These are phyloP conservation scores for Kuraishia molischiana DNA, from an alignment of 805 yeast genomes.

Conservation along the genomic window DNA sequence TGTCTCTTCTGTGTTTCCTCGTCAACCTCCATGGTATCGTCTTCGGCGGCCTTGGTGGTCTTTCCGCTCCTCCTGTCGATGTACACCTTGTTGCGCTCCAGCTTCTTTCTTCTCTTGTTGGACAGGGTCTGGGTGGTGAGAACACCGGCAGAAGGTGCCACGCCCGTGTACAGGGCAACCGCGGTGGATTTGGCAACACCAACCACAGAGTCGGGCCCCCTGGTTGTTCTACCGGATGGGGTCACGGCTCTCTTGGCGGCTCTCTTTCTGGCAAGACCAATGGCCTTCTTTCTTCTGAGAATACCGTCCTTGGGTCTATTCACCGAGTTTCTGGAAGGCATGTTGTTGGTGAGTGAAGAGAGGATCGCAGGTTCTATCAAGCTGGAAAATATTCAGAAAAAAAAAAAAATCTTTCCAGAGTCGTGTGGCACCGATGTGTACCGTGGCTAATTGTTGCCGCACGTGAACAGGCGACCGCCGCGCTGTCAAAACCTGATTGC, in stretches of 20 bases:
- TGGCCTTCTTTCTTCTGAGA: constrained; percentile 38
- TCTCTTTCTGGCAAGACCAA: constrained; percentile 43
- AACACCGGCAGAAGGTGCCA: constrained; percentile 9
- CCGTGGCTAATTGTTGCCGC: no score
- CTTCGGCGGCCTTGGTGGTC: constrained; percentile 39
- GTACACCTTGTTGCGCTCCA: constrained; percentile 72
- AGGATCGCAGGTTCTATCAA: no score
- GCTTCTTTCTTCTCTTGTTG: constrained; percentile 68
- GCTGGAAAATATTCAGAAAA: no score
- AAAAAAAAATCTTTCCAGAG: no score
- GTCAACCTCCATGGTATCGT: constrained; percentile 41
- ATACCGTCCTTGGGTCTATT: constrained; percentile 68
- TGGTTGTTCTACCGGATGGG: constrained; percentile 1
- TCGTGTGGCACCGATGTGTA: no score
- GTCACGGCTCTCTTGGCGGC: constrained; percentile 37
- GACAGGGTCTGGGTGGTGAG: constrained; percentile 56
- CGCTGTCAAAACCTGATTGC: no score
- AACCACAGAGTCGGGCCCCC: background rate
- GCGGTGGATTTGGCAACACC: constrained; percentile 19
- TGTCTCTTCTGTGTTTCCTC: constrained; percentile 16
- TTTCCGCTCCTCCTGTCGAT: constrained; percentile 40
- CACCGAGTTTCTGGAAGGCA: constrained; percentile 79
- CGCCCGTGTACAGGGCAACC: constrained; percentile 33
- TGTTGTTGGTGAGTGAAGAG: no score
- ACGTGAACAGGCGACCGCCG: no score